phyloP scores from a whole-genome alignment of 73 alveolate genomes.

The Tetrahymena elliotti region DNA sequence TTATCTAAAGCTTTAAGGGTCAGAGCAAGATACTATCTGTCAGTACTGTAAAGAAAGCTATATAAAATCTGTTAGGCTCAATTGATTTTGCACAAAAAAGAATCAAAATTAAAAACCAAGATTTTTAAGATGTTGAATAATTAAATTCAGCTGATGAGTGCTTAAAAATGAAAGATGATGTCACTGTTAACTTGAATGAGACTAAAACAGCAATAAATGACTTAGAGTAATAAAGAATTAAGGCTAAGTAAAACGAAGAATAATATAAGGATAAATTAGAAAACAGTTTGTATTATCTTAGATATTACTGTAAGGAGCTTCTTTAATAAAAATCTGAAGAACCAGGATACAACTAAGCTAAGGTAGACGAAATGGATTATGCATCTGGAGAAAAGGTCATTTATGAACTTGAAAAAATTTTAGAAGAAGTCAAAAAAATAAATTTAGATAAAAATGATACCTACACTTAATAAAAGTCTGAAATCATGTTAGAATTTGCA shows the following conservation, averaged over 20 bases:
- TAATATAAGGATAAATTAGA: neutral
- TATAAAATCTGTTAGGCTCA: neutral
- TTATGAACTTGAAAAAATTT: neutral
- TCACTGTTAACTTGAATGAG: neutral
- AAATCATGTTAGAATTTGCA: neutral
- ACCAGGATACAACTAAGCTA: neutral
- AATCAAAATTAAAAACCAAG: neutral
- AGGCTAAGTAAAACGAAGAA: neutral
- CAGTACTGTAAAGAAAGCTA: neutral
- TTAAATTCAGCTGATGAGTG: neutral
- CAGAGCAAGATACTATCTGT: neutral
- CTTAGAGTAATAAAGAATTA: neutral
- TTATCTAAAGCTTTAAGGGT: neutral
- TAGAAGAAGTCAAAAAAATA: neutral
- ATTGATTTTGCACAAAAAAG: neutral
- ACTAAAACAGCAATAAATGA: neutral
- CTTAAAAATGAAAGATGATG: neutral
- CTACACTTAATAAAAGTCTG: neutral
- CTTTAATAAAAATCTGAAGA: neutral
- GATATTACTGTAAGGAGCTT: neutral
- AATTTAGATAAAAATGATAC: neutral
- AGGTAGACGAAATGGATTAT: neutral
- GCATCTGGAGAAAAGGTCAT: neutral
- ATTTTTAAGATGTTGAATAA: neutral
- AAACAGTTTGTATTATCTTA: neutral